These are phyloP conservation scores for Hippophae tibetana DNA, from an alignment of 306 rosid genomes.

Conservation along the genomic window DNA sequence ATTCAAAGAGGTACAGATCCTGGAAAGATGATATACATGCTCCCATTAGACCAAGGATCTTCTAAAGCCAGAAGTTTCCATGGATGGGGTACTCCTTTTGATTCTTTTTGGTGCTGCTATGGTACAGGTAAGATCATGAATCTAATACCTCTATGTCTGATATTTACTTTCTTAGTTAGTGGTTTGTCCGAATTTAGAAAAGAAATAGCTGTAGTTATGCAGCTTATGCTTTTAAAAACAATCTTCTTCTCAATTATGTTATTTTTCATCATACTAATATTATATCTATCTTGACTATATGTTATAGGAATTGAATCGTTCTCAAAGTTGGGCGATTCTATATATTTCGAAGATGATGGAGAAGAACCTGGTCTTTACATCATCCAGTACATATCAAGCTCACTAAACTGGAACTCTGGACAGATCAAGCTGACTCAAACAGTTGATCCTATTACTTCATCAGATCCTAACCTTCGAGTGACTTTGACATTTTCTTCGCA, in stretches of 20 bases:
- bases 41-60: conserved; percentile 58
- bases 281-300: neutral
- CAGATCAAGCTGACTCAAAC: conserved; percentile 36
- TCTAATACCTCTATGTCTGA: neutral
- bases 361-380: conserved; percentile 48
- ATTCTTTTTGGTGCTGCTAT: conserved; percentile 83
- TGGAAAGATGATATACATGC: conserved; percentile 92
- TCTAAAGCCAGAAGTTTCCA: conserved; percentile 53
- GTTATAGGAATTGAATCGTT: conserved; percentile 66
- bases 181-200: neutral
- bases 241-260: too few relatives aligned
- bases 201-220: too few relatives aligned
- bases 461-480: conserved; percentile 56
- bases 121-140: conserved; percentile 55
- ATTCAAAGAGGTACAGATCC: conserved; percentile 93
- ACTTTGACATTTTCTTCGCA: conserved; percentile 36
- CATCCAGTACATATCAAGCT: conserved; percentile 73
- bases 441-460: conserved; percentile 43
- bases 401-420: conserved; percentile 67
- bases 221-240: too few relatives aligned
- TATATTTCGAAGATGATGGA: conserved; percentile 73
- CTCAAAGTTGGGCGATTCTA: conserved; percentile 85
- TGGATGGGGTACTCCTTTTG: conserved; percentile 63
- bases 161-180: neutral
- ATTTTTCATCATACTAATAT: too few relatives aligned